Base-by-base conservation (phyloP, 2,329 filamentous ascomycete species). In the Fusarium avenaceum region DNA sequence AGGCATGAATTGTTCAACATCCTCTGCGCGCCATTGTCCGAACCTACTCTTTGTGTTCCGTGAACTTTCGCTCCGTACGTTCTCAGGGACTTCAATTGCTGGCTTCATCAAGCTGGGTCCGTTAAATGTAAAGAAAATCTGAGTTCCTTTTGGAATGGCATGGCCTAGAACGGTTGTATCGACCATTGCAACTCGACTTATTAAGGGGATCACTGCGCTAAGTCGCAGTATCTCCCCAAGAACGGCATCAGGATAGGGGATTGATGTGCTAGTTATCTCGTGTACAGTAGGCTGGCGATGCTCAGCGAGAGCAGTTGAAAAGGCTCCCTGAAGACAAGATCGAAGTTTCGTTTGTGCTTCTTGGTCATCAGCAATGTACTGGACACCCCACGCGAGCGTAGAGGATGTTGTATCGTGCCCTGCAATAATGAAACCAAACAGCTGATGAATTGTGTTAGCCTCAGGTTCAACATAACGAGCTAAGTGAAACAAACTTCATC, bases 131-230 rank as follows among this genome's bases (percentile, higher is more conserved):
- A 53, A 24, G 8, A 44, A 53, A 1, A 53, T 30, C 7, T 13
- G 3, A 1, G 50, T 53, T 6, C 40, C 28, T 11, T 53, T 33
- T 33, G 30, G 40, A 14, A 53, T 44, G 17, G 17, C 28, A 4
- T 45, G 22, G 11, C 50, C 50, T 3, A 53, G 39, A n/a, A 53
- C 30, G 6, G 30, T 45, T 26, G 40, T 53, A 8, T 53, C 40
- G n/a, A 5, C 17, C 40, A 22, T 44, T 11, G 30, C 22, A 15
- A 26, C 39, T 13, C 40, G 20, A 24, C 26, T 35, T 14, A 53
- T 15, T 8, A 44, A 33, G 6, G 20, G 20, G 6, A 53, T 20
- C 3, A 24, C 24, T 17, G 4, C 28, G 9, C 28, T 45, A 8
- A 26, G 22, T 1, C 50, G 50, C 8, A 53, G 17, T 14, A 17